Evolutionary conservation across 1,284 basidiomycete genomes (phyloP).

Genomic region (Ustilago shanxiensis): DNA sequence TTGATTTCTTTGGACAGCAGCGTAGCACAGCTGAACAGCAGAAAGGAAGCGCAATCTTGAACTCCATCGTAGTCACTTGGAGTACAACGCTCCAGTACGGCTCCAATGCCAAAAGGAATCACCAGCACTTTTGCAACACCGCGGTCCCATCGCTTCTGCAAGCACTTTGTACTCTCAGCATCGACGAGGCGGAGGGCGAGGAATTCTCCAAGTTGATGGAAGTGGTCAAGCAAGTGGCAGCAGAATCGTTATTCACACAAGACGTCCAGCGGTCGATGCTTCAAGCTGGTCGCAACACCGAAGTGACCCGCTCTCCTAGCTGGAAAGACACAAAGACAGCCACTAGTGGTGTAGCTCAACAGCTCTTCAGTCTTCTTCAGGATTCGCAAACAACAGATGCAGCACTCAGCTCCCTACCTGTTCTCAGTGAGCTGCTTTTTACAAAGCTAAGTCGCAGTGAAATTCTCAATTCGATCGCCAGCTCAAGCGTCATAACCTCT

Average conservation of each 20-base stretch:
- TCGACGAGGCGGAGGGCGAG: neutral
- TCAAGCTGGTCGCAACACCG: conserved; percentile 28
- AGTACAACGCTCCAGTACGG: conserved; percentile 48
- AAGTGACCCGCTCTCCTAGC: conserved; percentile 6
- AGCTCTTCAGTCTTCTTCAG: conserved; percentile 17
- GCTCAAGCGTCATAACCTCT: conserved; percentile 17
- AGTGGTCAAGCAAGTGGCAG: conserved; percentile 29
- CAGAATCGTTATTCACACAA: conserved; percentile 48
- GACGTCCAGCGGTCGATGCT: conserved; percentile 36
- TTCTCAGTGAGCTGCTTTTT: conserved; percentile 23
- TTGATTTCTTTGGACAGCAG: conserved; percentile 29
- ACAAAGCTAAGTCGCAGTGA: conserved; percentile 32
- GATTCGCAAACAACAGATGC: conserved; percentile 10
- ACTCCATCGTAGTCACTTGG: conserved; percentile 40
- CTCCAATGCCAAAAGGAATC: conserved; percentile 55
- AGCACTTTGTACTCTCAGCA: conserved; percentile 16
- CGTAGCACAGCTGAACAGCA: conserved; percentile 11
- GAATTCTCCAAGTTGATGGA: conserved; percentile 5
- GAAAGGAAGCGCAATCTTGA: conserved; percentile 12
- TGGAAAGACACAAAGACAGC: conserved; percentile 23
- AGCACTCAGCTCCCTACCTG: conserved; percentile 17
- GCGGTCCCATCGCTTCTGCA: conserved; percentile 29
- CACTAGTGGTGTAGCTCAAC: conserved; percentile 9
- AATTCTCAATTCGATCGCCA: conserved; percentile 33
- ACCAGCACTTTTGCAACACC: conserved; percentile 44